Evolutionary conservation across 2,329 filamentous ascomycete species (phyloP).

Genomic region (Orbilia brochopaga): DNA sequence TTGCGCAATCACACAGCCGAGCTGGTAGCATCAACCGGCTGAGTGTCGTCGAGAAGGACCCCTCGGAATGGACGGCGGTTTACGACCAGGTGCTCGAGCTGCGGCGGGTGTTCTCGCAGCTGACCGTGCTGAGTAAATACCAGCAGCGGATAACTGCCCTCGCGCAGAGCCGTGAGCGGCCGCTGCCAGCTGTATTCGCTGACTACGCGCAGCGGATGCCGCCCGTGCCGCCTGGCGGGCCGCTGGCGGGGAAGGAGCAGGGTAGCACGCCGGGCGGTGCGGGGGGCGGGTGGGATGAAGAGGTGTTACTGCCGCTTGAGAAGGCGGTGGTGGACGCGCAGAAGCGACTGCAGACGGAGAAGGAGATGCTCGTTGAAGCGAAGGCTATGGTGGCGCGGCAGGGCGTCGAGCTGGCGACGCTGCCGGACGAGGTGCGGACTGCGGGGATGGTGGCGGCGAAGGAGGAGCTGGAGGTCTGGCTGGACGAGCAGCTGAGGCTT

Average conservation of each 20-base stretch:
- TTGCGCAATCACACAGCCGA: neutral
- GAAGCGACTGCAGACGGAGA: conserved; percentile 49
- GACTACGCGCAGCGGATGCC: conserved; percentile 28
- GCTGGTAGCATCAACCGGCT: neutral
- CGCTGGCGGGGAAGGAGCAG: conserved; percentile 20
- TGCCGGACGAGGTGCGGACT: conserved; percentile 31
- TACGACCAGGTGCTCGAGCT: conserved; percentile 45
- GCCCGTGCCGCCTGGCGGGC: conserved; percentile 25
- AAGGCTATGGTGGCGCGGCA: conserved; percentile 14
- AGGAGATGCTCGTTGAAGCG: conserved; percentile 19
- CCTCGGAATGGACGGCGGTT: conserved; percentile 21
- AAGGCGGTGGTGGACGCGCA: conserved; percentile 55
- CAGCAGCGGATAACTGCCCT: conserved; percentile 39
- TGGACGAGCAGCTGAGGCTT: conserved; percentile 41
- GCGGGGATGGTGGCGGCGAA: conserved; percentile 42
- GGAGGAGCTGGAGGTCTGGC: conserved; percentile 40
- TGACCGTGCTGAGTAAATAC: conserved; percentile 41
- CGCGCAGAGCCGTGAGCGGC: conserved; percentile 15
- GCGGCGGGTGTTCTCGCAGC: conserved; percentile 33
- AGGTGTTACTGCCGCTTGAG: conserved; percentile 38
- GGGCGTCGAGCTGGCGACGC: conserved; percentile 14
- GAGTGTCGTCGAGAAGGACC: neutral
- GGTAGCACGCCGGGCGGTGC: neutral
- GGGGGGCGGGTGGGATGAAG: conserved; percentile 23
- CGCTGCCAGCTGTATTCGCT: conserved; percentile 17